Percentiles rank a stretch among this genome's conserved stretches.
phyloP scores from a whole-genome alignment of 306 rosid genomes.

The Ammopiptanthus mongolicus region DNA sequence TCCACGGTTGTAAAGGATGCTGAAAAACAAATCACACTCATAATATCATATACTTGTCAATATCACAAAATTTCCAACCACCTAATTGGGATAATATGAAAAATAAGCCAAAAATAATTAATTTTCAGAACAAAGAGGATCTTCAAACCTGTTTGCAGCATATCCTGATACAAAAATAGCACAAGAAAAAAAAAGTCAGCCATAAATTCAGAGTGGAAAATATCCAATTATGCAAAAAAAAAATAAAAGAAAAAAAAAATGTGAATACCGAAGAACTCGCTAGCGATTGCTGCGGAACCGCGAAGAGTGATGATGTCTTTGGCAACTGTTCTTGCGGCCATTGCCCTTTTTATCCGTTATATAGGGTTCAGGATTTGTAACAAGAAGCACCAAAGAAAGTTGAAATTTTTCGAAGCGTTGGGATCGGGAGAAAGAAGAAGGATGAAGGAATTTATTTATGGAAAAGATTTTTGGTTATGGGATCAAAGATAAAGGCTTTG shows the following conservation, averaged over 20 bases:
- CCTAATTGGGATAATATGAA: not conserved
- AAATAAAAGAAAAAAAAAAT: not conserved
- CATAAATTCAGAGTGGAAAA: not conserved
- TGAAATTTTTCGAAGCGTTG: not conserved
- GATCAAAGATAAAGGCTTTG: too few relatives aligned
- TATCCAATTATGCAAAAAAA: not conserved
- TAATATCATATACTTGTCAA: not conserved
- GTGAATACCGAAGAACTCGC: constrained; percentile 91
- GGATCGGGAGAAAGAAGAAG: not conserved
- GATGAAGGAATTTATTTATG: not conserved
- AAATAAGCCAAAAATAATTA: not conserved
- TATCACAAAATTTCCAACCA: not conserved
- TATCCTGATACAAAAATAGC: constrained; percentile 53
- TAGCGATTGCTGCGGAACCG: constrained; percentile 92
- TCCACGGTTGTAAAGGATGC: constrained; percentile 84
- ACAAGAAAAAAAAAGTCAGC: not conserved
- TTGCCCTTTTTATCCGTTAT: not conserved
- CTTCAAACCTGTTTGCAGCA: constrained; percentile 84
- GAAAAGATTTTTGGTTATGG: not conserved
- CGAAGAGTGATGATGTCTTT: constrained; percentile 96
- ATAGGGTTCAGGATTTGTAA: not conserved
- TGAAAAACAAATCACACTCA: constrained; percentile 13
- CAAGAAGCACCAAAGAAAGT: not conserved
- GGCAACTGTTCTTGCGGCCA: constrained; percentile 74
- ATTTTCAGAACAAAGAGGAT: not conserved